Evolutionary conservation across 2,329 filamentous ascomycete genomes (phyloP), one percentile per base, ranked within the genome.

Genomic region (Fusarium zealandicum): DNA sequence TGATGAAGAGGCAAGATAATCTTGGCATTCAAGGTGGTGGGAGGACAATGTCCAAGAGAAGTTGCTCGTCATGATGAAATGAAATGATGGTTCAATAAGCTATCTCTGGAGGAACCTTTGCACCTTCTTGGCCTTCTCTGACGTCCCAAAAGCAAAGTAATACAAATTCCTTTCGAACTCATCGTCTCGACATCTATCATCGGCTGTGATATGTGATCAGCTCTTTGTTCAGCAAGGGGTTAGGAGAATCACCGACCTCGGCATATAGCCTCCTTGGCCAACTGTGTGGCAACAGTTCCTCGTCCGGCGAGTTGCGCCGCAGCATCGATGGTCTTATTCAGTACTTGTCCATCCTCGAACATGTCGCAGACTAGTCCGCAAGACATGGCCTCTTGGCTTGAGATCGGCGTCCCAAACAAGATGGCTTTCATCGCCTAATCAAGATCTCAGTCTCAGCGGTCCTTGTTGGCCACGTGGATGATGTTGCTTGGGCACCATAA

Each of bases 131-230:
- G 31, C 46, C 40, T 57, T 60, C 45, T 53, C 32, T 20, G 58
- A 48, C n/a, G 63, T 71, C 3, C 67, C 67, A 61, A 75, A 74
- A 28, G 73, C 70, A 41, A 67, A 65, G 48, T 73, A 73, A 53
- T 75, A 75, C 25, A 75, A 57, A 43, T 65, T 64, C 42, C 72
- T 64, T 57, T 75, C 72, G 35, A 73, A 68, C 30, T 69, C 61
- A 47, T 74, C 70, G 46, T 72, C 68, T 18, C 65, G 59, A 28
- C 64, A 64, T 27, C 66, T 46, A 35, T 58, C 60, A 50, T 71
- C 67, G 35, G 61, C 69, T 45, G 20, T 4, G 36, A 20, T 20
- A 67, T 43, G 12, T 36, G 25, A 36, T 53, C 17, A 47, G 42
- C 20, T 50, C 22, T n/a, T 30, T 14, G n/a, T 20, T 18, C 22